Evolutionary conservation across 306 rosid genomes (phyloP).

Genomic region (Mimosa pudica): DNA sequence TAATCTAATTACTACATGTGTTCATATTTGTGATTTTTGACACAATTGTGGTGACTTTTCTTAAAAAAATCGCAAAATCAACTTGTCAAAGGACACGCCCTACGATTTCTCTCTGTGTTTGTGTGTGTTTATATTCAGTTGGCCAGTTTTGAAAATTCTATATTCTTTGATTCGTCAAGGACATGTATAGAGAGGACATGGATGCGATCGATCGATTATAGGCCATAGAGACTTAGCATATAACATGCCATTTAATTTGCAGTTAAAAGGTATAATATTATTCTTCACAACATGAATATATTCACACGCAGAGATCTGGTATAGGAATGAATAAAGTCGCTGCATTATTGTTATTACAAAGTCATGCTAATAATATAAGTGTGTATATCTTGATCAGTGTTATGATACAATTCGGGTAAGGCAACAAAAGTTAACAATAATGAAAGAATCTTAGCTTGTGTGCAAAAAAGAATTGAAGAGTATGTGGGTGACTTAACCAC

Average conservation of each 20-base stretch:
- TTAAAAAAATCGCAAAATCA: background rate
- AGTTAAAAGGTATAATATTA: no score
- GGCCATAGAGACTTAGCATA: background rate
- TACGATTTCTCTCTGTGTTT: no score
- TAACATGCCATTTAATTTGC: background rate
- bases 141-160: background rate
- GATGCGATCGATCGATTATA: background rate
- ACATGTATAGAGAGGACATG: no score
- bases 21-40: background rate
- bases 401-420: slow-evolving; percentile 5
- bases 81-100: background rate
- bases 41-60: no score
- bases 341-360: background rate
- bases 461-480: background rate
- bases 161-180: no score
- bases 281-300: background rate
- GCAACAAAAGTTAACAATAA: background rate
- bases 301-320: background rate
- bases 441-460: slow-evolving; percentile 22
- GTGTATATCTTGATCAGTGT: background rate
- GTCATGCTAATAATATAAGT: background rate
- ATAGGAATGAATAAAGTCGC: background rate
- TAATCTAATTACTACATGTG: no score
- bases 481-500: background rate
- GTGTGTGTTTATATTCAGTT: background rate